phyloP scores from a whole-genome alignment of 179 eudicot species.

The Silene coronaria region DNA sequence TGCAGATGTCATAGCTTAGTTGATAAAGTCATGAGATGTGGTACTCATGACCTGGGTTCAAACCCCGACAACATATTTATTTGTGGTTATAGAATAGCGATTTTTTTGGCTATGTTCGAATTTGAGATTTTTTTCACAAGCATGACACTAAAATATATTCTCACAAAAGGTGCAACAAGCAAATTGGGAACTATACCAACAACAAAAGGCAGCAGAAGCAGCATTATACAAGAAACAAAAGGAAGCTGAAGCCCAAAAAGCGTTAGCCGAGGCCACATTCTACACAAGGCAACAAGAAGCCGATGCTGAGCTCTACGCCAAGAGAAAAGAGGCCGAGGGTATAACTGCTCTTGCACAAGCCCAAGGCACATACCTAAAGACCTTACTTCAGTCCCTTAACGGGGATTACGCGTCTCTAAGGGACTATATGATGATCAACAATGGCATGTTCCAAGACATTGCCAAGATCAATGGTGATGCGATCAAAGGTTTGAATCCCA shows the following conservation, averaged over 20 bases:
- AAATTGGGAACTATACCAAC: constrained; percentile 35
- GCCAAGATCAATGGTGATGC: constrained; percentile 34
- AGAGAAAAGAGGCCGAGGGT: constrained; percentile 38
- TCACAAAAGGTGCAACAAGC: constrained; percentile 37
- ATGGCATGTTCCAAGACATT: constrained; percentile 35
- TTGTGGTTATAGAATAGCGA: too few species aligned
- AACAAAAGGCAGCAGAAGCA: constrained; percentile 40
- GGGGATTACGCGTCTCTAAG: constrained; percentile 33
- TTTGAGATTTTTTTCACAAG: neutral
- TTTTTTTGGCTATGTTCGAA: too few species aligned
- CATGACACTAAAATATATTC: neutral
- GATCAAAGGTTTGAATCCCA: constrained; percentile 32
- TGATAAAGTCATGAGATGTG: too few species aligned
- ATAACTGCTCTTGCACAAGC: constrained; percentile 32
- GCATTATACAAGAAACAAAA: constrained; percentile 24
- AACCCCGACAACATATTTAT: too few species aligned
- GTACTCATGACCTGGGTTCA: too few species aligned
- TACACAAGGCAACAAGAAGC: constrained; percentile 31
- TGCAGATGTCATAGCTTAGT: too few species aligned
- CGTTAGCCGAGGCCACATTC: constrained; percentile 30
- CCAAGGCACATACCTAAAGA: constrained; percentile 31
- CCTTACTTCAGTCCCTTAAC: constrained; percentile 29
- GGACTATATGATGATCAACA: constrained; percentile 42
- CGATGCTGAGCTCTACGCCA: constrained; percentile 36
- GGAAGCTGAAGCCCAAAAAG: constrained; percentile 30